Evolutionary conservation across 1,284 basidiomycete species (phyloP).

Genomic region (Mycena sp.): DNA sequence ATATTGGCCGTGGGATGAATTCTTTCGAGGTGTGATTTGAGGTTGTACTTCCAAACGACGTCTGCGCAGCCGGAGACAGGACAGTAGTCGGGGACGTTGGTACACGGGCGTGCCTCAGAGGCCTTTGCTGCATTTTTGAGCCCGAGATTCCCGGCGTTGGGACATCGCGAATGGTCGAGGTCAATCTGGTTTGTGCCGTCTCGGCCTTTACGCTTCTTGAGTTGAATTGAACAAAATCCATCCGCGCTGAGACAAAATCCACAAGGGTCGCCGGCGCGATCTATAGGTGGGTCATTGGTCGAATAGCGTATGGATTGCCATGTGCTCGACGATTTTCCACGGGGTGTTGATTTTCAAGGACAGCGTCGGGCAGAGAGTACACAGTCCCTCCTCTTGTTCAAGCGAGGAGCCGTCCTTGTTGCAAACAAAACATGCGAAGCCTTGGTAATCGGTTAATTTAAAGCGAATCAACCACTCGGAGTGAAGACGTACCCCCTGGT

Average conservation of each 20-base stretch:
- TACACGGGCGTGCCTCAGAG: conserved; percentile 21
- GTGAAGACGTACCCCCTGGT: neutral
- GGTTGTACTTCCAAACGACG: conserved; percentile 33
- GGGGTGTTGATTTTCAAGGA: neutral
- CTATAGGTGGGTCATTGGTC: neutral
- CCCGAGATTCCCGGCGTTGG: conserved; percentile 22
- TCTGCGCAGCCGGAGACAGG: conserved; percentile 16
- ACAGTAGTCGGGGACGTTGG: conserved; percentile 28
- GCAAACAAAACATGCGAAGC: neutral
- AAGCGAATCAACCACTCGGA: neutral
- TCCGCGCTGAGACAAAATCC: neutral
- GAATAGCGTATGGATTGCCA: neutral
- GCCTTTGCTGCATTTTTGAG: conserved; percentile 21
- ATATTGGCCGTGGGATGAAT: neutral
- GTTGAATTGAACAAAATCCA: neutral
- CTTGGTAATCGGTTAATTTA: neutral
- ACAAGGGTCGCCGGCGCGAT: neutral
- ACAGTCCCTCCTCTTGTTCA: neutral
- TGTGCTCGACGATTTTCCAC: neutral
- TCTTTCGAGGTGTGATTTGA: conserved; percentile 3
- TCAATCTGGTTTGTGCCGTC: conserved; percentile 16
- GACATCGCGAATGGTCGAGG: conserved; percentile 26
- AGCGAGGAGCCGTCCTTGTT: neutral
- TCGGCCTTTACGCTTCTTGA: neutral
- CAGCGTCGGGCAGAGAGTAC: neutral